Conservation (phyloP, 768 basidiomycete genomes). For the Gyrodon lividus region DNA sequence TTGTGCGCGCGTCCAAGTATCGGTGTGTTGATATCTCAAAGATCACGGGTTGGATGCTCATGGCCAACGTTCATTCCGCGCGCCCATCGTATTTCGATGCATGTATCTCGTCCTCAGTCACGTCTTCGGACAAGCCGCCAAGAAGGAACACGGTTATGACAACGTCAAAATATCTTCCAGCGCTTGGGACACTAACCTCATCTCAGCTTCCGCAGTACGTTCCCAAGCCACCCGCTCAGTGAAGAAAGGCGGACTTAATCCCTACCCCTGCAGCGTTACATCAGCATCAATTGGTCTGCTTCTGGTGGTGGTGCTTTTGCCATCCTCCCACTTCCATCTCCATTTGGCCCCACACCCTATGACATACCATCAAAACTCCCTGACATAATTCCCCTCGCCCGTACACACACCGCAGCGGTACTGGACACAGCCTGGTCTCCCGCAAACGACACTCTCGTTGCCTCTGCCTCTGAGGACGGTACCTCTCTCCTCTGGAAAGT, state of each 20-base stretch:
- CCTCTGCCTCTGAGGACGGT: conserved; percentile 92
- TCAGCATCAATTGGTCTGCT: conserved; percentile 93
- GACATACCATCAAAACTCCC: conserved; percentile 78
- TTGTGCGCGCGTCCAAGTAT: conserved; percentile 85
- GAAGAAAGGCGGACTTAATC: neutral
- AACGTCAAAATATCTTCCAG: conserved; percentile 85
- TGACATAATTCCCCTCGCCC: conserved; percentile 88
- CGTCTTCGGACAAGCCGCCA: conserved; percentile 86
- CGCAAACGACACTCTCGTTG: conserved; percentile 87
- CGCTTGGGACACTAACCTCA: conserved; percentile 95
- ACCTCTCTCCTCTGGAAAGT: conserved; percentile 93
- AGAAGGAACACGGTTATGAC: conserved; percentile 79
- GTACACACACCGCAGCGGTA: conserved; percentile 79
- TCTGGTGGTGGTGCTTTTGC: conserved; percentile 93
- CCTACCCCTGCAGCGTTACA: conserved; percentile 56
- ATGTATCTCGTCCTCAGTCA: conserved; percentile 51
- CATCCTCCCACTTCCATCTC: conserved; percentile 84
- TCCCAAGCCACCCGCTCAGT: neutral
- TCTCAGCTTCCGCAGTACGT: conserved; percentile 75
- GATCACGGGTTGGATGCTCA: conserved; percentile 16
- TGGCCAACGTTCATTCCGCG: neutral
- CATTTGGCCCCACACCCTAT: conserved; percentile 51
- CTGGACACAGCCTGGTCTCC: conserved; percentile 98
- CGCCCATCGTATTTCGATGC: neutral
- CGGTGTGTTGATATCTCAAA: conserved; percentile 46